Evolutionary conservation across 2,329 filamentous ascomycete genomes (phyloP).

Genomic region (Chrysoporthe austroafricana): DNA sequence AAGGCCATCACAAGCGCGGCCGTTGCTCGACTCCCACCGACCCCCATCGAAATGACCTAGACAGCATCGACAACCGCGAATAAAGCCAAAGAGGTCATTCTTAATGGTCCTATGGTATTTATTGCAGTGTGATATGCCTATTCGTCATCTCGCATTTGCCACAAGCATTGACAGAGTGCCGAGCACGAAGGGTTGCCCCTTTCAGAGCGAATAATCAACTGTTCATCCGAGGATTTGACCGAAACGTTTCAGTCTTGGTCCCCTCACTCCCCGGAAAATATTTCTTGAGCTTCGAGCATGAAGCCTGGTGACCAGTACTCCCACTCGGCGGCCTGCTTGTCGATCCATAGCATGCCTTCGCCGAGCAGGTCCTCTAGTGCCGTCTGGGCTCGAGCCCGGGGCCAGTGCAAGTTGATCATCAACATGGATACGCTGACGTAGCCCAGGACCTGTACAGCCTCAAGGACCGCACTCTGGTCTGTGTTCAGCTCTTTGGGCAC

Average conservation of each 20-base stretch:
- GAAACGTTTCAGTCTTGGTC: not conserved
- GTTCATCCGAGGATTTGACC: not conserved
- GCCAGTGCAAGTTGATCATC: conserved; percentile 84
- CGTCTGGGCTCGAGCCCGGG: conserved; percentile 80
- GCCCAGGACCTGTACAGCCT: conserved; percentile 86
- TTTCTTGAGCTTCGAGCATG: conserved; percentile 55
- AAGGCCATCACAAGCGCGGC: not conserved
- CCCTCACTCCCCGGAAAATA: conserved; percentile 23
- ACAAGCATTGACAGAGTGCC: not conserved
- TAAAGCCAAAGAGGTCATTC: not conserved
- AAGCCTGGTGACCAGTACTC: conserved; percentile 93
- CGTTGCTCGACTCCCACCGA: not conserved
- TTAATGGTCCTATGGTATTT: not conserved
- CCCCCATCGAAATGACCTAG: not conserved
- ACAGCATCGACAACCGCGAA: not conserved
- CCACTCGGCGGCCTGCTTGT: conserved; percentile 80
- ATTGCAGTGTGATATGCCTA: not conserved
- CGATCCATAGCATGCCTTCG: conserved; percentile 92
- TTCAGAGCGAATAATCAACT: not conserved
- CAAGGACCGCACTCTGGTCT: conserved; percentile 89
- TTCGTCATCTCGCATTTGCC: too few species aligned
- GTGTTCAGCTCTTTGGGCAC: conserved; percentile 94
- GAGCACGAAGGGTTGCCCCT: not conserved
- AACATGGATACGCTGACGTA: conserved; percentile 91
- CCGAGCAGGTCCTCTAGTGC: conserved; percentile 88